phyloP scores from a whole-genome alignment of 2,329 filamentous ascomycete species.

The Chalaropsis ovoidea region DNA sequence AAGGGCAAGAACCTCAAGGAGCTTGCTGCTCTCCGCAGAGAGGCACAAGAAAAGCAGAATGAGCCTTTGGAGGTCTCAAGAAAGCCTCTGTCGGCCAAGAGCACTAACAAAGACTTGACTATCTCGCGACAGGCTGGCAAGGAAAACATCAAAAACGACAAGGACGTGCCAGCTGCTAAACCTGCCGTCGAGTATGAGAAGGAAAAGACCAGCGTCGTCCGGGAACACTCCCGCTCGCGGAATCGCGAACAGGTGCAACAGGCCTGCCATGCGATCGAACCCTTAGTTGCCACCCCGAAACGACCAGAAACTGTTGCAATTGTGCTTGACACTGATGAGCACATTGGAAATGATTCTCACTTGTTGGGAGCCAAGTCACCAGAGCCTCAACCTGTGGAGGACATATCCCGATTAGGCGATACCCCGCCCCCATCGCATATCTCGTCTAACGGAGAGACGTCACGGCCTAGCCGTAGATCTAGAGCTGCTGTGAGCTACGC shows the following conservation, averaged over 20 bases:
- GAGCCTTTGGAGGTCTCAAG: slow-evolving; percentile 31
- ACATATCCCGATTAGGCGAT: slow-evolving; percentile 37
- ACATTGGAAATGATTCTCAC: background rate
- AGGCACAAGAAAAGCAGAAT: slow-evolving; percentile 32
- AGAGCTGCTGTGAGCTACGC: slow-evolving; percentile 66
- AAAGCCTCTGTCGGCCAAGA: slow-evolving; percentile 47
- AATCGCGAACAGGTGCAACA: slow-evolving; percentile 13
- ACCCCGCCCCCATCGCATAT: slow-evolving; percentile 53
- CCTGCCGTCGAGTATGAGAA: background rate
- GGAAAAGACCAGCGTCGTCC: background rate
- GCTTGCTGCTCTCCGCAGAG: slow-evolving; percentile 36
- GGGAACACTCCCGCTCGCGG: slow-evolving; percentile 8
- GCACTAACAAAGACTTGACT: slow-evolving; percentile 48
- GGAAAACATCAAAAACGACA: slow-evolving; percentile 14
- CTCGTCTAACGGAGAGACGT: slow-evolving; percentile 45
- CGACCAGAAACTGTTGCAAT: slow-evolving; percentile 24
- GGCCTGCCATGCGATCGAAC: slow-evolving; percentile 13
- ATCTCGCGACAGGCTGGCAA: slow-evolving; percentile 13
- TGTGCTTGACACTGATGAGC: slow-evolving; percentile 28
- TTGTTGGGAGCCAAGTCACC: slow-evolving; percentile 34
- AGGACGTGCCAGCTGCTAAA: slow-evolving; percentile 1
- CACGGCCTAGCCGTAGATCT: slow-evolving; percentile 56
- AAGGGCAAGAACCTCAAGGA: slow-evolving; percentile 40
- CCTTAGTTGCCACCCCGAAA: slow-evolving; percentile 8
- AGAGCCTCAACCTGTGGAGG: slow-evolving; percentile 34